Base-by-base conservation (phyloP, 2,329 filamentous ascomycete genomes). In the Fusarium luffae region DNA sequence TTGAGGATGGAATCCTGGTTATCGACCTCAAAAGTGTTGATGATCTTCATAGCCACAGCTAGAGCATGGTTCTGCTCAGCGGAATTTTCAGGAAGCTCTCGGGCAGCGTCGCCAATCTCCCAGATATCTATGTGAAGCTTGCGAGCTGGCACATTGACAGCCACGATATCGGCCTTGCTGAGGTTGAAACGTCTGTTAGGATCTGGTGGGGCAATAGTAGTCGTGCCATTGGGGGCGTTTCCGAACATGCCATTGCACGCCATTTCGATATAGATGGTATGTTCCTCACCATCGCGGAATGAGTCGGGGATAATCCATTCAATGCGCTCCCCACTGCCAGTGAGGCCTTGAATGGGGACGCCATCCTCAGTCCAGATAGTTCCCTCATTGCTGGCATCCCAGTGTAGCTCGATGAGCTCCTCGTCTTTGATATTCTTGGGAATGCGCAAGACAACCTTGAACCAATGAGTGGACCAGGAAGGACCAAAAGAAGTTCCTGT, bases 211-310 rank as follows among this genome's bases (percentile, higher is more conserved):
- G 97, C 93, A 72, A 98, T 98, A 32, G 86, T 89, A 46, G 71
- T 73, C 78, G 97, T 93, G 27, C 93, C 93, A 21, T 91, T 91
- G 0, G 91, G 86, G 0, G 94, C 92, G 78, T 97, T 97, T 73
- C 96, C 96, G 82, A 98, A 98, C 94, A 98, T 98, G 79, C 91
- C 90, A 79, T 99, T 99, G 82, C 96, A 98, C 21, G 96, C 96
- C 93, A 98, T 97, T 82, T 99, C 96, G 70, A 99, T 91, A 79
- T 98, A 99, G 75, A 99, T 92, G 19, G 86, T 89, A 79, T 98
- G 94, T 75, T 94, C 88, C 78, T 95, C 90, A 55, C 93, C 94
- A 78, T 97, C 93, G 66, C 92, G 88, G 82, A 92, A 97, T 18
- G 85, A 84, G 52, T 93, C 85, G 11, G 96, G 95, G 46, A 99